Base-by-base conservation (phyloP, 2,329 filamentous ascomycete genomes). In the Penicillium sp. region DNA sequence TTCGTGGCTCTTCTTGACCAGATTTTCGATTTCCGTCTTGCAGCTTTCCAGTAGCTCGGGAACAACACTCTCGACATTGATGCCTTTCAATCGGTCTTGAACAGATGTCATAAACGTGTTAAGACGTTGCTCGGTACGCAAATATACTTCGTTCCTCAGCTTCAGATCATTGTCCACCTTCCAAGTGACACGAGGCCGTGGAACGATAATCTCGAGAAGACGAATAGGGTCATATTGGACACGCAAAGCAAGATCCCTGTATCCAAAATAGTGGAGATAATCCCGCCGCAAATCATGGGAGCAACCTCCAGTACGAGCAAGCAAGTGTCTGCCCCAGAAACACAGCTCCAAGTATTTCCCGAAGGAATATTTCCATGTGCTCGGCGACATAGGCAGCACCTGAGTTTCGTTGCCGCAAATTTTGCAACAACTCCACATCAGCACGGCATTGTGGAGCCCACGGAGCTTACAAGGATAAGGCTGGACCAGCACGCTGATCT, bases 351-450 rank as follows among this genome's bases (percentile, higher is more conserved):
- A 81, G 68, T 97, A 99, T 74, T 99, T 99, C 11, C 91, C 94
- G 68, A 99, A 96, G 0, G 94, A 99, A 72, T 99, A 99, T 72
- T 95, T 97, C 89, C 92, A 99, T 0, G 92, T 95, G 66, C 86
- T 92, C 55, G 92, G 87, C 1, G 93, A 97, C 91, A 99, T 97
- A 32, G 88, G 87, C 63, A 90, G 89, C 46, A 92, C 87, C 38
- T 91, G 89, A 0, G 93, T 96, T 70, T 97, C 92, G 63, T 90
- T 90, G 50, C 90, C 88, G 73, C 95, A 99, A 31, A 90, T 82
- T 66, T 96, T 94, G 78, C 94, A 99, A 65, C 89, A 91, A 63
- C 91, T 97, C 95, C 95, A 99, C 91, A 99, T 97, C 55, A 92
- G 84, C 54, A 99, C 96, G 3, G 87, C 89, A 61, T 90, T 85